These are phyloP conservation scores for Termitomyces sp. DNA, from an alignment of 768 basidiomycete species.

Conservation along the genomic window DNA sequence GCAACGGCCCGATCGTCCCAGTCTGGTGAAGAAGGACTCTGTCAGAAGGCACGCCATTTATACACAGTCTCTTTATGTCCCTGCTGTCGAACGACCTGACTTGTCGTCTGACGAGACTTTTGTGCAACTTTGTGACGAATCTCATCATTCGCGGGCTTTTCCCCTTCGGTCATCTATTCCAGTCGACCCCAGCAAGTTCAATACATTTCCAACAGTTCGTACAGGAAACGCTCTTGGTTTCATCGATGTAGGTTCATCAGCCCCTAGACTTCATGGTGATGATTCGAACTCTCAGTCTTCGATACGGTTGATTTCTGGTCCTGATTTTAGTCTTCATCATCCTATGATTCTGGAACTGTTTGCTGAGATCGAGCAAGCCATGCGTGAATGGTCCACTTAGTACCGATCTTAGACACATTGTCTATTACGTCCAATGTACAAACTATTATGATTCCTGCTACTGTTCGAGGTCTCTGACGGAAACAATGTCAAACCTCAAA, in stretches of 20 bases:
- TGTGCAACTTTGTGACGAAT: background rate
- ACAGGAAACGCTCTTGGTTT: constrained; percentile 3
- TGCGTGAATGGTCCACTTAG: constrained; percentile 23
- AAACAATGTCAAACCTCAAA: background rate
- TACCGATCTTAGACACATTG: background rate
- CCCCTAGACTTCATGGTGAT: background rate
- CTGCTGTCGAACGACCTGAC: constrained; percentile 15
- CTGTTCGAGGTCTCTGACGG: background rate
- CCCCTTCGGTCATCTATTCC: constrained; percentile 8
- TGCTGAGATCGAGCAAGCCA: constrained; percentile 26
- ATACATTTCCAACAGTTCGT: background rate
- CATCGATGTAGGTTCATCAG: constrained; percentile 7
- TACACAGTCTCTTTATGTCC: constrained; percentile 23
- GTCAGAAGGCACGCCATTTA: constrained; percentile 34
- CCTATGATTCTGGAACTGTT: constrained; percentile 27
- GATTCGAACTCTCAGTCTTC: constrained; percentile 13
- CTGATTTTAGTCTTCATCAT: constrained; percentile 11
- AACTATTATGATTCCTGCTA: constrained; percentile 1
- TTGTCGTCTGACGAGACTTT: background rate
- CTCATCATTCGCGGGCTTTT: background rate
- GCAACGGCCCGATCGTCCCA: constrained; percentile 9
- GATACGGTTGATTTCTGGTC: background rate
- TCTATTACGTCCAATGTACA: background rate
- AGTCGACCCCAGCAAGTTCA: background rate
- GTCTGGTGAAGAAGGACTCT: constrained; percentile 6